Evolutionary conservation across 2,329 filamentous ascomycete species (phyloP).

Genomic region (Pseudogymnoascus verrucosus): DNA sequence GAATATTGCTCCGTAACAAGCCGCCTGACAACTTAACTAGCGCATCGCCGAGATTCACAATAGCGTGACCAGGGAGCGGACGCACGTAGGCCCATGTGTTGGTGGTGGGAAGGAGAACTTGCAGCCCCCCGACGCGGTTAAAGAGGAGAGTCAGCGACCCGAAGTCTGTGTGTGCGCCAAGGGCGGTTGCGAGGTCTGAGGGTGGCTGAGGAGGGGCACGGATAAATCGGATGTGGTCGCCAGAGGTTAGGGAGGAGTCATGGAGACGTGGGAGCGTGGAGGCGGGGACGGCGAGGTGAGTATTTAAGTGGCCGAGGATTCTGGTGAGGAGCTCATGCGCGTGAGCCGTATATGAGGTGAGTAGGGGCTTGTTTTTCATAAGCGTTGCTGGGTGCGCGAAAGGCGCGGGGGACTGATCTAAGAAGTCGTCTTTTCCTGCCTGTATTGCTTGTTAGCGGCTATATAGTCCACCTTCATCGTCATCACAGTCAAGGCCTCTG

Average conservation of each 20-base stretch:
- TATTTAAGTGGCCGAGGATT: constrained; percentile 21
- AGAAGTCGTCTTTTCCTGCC: constrained; percentile 21
- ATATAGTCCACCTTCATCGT: not conserved
- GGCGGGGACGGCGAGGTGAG: constrained; percentile 19
- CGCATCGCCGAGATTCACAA: constrained; percentile 33
- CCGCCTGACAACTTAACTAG: constrained; percentile 30
- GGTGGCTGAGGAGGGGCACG: constrained; percentile 22
- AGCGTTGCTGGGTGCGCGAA: constrained; percentile 20
- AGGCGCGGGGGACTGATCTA: constrained; percentile 16
- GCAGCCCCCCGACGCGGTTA: constrained; percentile 33
- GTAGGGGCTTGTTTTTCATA: constrained; percentile 14
- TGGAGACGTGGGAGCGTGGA: constrained; percentile 19
- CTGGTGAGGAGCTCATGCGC: constrained; percentile 18
- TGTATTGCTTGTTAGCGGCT: not conserved
- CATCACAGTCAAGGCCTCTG: not conserved
- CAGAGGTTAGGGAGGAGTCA: constrained; percentile 13
- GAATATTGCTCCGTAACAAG: constrained; percentile 28
- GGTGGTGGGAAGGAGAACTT: constrained; percentile 26
- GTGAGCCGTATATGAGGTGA: constrained; percentile 18
- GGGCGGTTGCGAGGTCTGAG: constrained; percentile 17
- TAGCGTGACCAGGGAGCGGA: constrained; percentile 28
- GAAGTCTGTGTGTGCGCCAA: constrained; percentile 32
- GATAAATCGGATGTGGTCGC: constrained; percentile 23
- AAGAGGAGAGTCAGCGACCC: constrained; percentile 33
- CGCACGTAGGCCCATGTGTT: constrained; percentile 29